A percentile compares a stretch with the other conserved stretches of the same genome.
These are phyloP conservation scores for Umbelopsis sp. DNA, from an alignment of 192 early-diverging fungal species.

Conservation along the genomic window DNA sequence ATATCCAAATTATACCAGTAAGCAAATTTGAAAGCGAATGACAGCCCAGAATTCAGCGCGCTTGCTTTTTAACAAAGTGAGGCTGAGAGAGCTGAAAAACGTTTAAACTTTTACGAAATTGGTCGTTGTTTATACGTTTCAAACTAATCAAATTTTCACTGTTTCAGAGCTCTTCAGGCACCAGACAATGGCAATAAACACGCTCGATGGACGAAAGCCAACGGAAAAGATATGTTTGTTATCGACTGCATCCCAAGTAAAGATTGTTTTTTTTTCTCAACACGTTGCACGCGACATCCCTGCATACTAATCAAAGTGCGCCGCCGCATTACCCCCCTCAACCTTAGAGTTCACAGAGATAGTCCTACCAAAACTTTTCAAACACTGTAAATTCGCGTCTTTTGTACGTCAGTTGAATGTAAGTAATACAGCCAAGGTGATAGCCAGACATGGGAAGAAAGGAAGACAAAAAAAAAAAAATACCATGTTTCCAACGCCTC, in stretches of 20 bases:
- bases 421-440: neutral
- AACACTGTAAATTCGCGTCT: constrained; percentile 55
- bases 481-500: neutral
- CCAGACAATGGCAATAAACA: constrained; percentile 43
- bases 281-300: neutral
- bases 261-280: neutral
- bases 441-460: no score
- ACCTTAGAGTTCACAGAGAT: constrained; percentile 45
- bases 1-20: constrained; percentile 44
- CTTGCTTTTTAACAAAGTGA: no score
- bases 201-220: constrained; percentile 38
- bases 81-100: no score
- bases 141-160: constrained; percentile 1
- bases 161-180: constrained; percentile 34
- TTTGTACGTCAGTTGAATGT: constrained; percentile 55
- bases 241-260: constrained; percentile 47
- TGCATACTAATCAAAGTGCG: constrained; percentile 15
- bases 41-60: no score
- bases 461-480: constrained; percentile 7
- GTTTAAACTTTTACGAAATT: no score
- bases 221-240: constrained; percentile 45
- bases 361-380: constrained; percentile 49
- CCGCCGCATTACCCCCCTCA: neutral
- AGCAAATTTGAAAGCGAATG: constrained; percentile 6
- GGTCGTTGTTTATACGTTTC: neutral